A percentile compares a stretch with the other conserved stretches of the same genome.
phyloP scores from a whole-genome alignment of 192 early-diverging fungal species.

The Piromyces finnis region DNA sequence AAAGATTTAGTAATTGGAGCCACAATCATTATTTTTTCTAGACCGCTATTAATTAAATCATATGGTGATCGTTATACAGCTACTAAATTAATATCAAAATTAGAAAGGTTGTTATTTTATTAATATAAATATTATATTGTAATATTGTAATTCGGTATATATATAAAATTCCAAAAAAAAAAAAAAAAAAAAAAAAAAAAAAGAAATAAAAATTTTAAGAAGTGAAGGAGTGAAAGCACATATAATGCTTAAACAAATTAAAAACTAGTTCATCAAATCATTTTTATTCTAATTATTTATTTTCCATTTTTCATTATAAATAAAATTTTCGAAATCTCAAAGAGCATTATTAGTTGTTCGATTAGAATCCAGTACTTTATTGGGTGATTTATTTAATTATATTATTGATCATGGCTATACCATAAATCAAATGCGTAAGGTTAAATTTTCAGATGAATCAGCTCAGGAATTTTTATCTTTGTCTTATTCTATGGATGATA shows the following conservation, averaged over 20 bases:
- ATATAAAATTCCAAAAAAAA: not conserved
- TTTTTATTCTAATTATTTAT: conserved; percentile 4
- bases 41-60: conserved; percentile 21
- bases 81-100: conserved; percentile 7
- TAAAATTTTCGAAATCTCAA: not conserved
- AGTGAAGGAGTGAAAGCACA: too few relatives aligned
- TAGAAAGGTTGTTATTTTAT: conserved; percentile 18
- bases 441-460: not conserved
- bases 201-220: too few relatives aligned
- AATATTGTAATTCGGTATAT: too few relatives aligned
- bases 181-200: not conserved
- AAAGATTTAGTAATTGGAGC: conserved; percentile 29
- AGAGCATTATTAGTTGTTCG: conserved; percentile 27
- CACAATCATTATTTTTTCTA: conserved; percentile 22
- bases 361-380: conserved; percentile 7
- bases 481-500: not conserved
- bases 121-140: too few relatives aligned
- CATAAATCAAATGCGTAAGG: not conserved
- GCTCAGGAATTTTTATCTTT: not conserved
- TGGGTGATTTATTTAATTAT: conserved; percentile 20
- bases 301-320: not conserved
- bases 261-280: too few relatives aligned
- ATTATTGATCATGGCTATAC: conserved; percentile 1
- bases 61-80: conserved; percentile 35
- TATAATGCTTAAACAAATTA: too few relatives aligned